phyloP scores from a whole-genome alignment of 768 basidiomycete genomes.

The Rhodosporidiobolus sp. region DNA sequence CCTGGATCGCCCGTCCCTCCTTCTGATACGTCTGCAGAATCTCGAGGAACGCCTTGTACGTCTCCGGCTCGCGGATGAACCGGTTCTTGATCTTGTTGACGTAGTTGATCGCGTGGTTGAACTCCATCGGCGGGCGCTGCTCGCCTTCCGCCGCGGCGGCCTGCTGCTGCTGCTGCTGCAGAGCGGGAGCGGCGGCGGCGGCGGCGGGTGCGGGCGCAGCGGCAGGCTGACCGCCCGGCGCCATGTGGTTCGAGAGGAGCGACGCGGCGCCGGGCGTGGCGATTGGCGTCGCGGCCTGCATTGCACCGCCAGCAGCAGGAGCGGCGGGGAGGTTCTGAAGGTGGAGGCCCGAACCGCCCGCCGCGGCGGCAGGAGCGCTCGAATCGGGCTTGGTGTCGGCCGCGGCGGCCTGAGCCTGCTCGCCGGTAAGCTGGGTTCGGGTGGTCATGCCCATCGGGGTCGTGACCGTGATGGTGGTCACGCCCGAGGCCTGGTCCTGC shows the following conservation, averaged over 20 bases:
- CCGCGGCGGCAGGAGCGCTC: background rate
- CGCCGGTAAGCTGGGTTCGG: slow-evolving; percentile 34
- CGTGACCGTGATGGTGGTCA: slow-evolving; percentile 47
- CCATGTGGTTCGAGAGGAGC: slow-evolving; percentile 15
- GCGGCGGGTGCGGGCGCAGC: slow-evolving; percentile 7
- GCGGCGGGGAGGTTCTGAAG: background rate
- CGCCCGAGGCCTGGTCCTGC: slow-evolving; percentile 6
- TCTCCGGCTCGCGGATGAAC: slow-evolving; percentile 82
- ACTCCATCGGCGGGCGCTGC: slow-evolving; percentile 41
- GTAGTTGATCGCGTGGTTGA: slow-evolving; percentile 86
- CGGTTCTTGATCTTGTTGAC: slow-evolving; percentile 96
- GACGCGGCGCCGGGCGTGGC: slow-evolving; percentile 18
- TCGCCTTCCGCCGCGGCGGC: background rate
- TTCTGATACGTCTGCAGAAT: slow-evolving; percentile 55
- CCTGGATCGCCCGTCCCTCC: slow-evolving; percentile 59
- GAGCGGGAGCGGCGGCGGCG: background rate
- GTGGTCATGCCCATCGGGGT: slow-evolving; percentile 48
- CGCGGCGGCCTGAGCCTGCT: slow-evolving; percentile 1
- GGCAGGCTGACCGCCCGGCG: background rate
- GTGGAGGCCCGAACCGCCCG: background rate
- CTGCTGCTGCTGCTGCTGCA: background rate
- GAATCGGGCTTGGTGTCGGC: slow-evolving; percentile 1
- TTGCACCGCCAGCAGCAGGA: background rate
- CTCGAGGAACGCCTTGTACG: slow-evolving; percentile 56
- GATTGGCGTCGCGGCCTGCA: background rate